These are phyloP conservation scores for Orobanche coerulescens DNA, from an alignment of 257 asterid genomes.

Conservation along the genomic window DNA sequence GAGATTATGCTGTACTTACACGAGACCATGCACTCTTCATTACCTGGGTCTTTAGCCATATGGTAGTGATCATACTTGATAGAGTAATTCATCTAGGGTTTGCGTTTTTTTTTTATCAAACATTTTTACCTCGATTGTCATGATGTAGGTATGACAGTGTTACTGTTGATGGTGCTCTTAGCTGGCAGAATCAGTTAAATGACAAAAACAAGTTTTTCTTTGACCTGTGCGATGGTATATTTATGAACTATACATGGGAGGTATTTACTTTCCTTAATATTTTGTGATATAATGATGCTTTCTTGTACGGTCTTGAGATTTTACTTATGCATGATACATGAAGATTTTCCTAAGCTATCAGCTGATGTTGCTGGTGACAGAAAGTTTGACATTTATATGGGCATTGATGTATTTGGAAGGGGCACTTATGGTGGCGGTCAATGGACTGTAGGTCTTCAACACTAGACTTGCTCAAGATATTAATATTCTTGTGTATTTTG, in stretches of 20 bases:
- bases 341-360: slow-evolving; percentile 59
- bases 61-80: slow-evolving; percentile 42
- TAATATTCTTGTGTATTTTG: slow-evolving; percentile 4
- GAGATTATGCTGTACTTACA: slow-evolving; percentile 36
- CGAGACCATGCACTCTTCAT: slow-evolving; percentile 74
- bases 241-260: slow-evolving; percentile 78
- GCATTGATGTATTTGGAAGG: slow-evolving; percentile 92
- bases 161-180: slow-evolving; percentile 65
- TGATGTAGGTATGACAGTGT: slow-evolving; percentile 88
- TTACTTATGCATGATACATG: slow-evolving; percentile 36
- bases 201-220: slow-evolving; percentile 82
- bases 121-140: slow-evolving; percentile 7
- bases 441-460: slow-evolving; percentile 71
- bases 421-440: slow-evolving; percentile 86
- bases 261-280: slow-evolving; percentile 32
- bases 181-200: slow-evolving; percentile 82
- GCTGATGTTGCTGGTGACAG: slow-evolving; percentile 87
- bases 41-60: slow-evolving; percentile 78
- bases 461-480: slow-evolving; percentile 3
- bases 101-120: not conserved
- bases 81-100: not conserved
- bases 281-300: not conserved
- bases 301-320: slow-evolving; percentile 16
- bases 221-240: slow-evolving; percentile 83
- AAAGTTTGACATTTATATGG: slow-evolving; percentile 82